Conservation (phyloP, 2,329 filamentous ascomycete genomes). For the Lachnellula occidentalis region DNA sequence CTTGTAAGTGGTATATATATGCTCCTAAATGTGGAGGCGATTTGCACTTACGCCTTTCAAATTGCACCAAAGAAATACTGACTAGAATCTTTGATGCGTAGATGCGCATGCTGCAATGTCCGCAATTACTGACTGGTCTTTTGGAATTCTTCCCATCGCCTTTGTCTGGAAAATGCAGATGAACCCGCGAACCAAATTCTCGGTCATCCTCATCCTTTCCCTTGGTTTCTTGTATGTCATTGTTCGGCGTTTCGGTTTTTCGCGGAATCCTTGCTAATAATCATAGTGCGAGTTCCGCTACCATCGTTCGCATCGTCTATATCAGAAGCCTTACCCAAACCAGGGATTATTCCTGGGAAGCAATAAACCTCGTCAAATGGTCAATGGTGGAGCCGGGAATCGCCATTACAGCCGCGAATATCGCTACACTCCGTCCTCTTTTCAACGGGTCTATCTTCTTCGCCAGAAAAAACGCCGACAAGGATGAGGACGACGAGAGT, state of each 20-base stretch:
- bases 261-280: neutral
- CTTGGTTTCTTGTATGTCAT: slow-evolving; percentile 37
- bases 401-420: slow-evolving; percentile 36
- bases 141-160: slow-evolving; percentile 27
- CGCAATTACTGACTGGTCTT: slow-evolving; percentile 27
- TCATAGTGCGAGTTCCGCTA: slow-evolving; percentile 36
- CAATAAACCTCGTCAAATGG: slow-evolving; percentile 40
- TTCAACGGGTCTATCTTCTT: slow-evolving; percentile 26
- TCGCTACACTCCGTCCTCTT: slow-evolving; percentile 37
- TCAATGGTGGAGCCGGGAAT: slow-evolving; percentile 39
- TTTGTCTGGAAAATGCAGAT: slow-evolving; percentile 29
- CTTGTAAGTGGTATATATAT: slow-evolving; percentile 4
- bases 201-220: slow-evolving; percentile 29
- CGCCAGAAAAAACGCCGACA: slow-evolving; percentile 15
- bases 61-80: too few species aligned
- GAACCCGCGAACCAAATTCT: slow-evolving; percentile 29
- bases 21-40: too few species aligned
- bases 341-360: slow-evolving; percentile 36
- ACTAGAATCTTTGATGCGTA: too few species aligned
- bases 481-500: slow-evolving; percentile 12
- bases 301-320: slow-evolving; percentile 39
- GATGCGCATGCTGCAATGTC: slow-evolving; percentile 26
- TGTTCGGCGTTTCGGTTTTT: neutral
- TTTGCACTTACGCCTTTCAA: too few species aligned
- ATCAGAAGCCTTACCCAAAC: slow-evolving; percentile 34